Evolutionary conservation across 2,329 filamentous ascomycete species (phyloP).

Genomic region (Tolypocladium paradoxum): DNA sequence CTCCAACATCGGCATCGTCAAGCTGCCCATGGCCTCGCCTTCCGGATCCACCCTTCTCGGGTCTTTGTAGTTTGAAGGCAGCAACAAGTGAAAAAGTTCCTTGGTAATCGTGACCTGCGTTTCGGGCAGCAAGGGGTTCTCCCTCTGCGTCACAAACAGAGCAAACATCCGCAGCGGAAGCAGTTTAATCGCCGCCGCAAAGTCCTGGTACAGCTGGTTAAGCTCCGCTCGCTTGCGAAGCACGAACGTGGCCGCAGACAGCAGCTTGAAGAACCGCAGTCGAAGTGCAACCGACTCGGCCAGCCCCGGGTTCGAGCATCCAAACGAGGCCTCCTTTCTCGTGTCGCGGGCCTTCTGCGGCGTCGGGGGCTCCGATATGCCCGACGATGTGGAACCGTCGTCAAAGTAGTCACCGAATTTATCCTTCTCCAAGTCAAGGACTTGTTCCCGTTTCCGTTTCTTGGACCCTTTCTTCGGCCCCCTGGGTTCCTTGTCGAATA

Average conservation of each 20-base stretch:
- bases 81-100: slow-evolving; percentile 33
- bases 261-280: slow-evolving; percentile 49
- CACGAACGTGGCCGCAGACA: slow-evolving; percentile 36
- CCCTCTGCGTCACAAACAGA: slow-evolving; percentile 33
- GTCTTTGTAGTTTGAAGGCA: slow-evolving; percentile 27
- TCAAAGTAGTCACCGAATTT: slow-evolving; percentile 52
- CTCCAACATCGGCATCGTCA: slow-evolving; percentile 37
- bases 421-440: slow-evolving; percentile 47
- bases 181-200: slow-evolving; percentile 45
- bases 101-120: slow-evolving; percentile 34
- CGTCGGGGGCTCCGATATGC: slow-evolving; percentile 34
- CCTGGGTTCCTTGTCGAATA: slow-evolving; percentile 55
- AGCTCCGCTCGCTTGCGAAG: slow-evolving; percentile 31
- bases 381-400: slow-evolving; percentile 40
- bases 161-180: slow-evolving; percentile 48
- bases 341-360: slow-evolving; percentile 25
- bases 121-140: slow-evolving; percentile 22
- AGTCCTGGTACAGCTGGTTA: slow-evolving; percentile 47
- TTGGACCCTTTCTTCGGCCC: slow-evolving; percentile 26
- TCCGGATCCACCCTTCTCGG: slow-evolving; percentile 28
- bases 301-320: slow-evolving; percentile 15
- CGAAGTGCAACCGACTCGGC: slow-evolving; percentile 50
- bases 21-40: slow-evolving; percentile 22
- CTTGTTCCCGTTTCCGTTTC: slow-evolving; percentile 37
- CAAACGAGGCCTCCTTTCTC: slow-evolving; percentile 10